A percentile compares a stretch with the other conserved stretches of the same genome.
These are phyloP conservation scores for Oryza punctata DNA, from an alignment of 176 grass and related monocot species.

Conservation along the genomic window DNA sequence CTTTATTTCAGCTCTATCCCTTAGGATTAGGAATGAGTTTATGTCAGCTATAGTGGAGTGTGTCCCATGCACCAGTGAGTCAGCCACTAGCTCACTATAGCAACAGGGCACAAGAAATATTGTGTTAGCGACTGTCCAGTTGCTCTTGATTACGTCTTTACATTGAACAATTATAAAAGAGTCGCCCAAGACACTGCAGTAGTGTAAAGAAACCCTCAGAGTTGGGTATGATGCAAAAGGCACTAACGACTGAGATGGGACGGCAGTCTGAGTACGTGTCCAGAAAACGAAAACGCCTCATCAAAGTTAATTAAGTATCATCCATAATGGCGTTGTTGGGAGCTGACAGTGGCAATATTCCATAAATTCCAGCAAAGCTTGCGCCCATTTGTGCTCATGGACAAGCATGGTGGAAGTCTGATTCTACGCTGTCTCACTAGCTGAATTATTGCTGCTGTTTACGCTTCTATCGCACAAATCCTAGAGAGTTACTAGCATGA, in stretches of 20 bases:
- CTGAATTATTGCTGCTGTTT: neutral
- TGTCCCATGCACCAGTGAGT: neutral
- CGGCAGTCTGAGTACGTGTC: constrained; percentile 6
- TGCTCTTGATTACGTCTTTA: constrained; percentile 1
- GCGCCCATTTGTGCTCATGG: neutral
- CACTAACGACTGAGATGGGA: constrained; percentile 10
- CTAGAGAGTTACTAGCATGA: neutral
- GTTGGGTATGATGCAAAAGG: constrained; percentile 23
- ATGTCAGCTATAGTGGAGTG: neutral
- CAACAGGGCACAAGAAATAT: neutral
- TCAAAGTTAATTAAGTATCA: constrained; percentile 11
- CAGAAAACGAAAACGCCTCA: neutral
- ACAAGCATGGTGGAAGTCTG: neutral
- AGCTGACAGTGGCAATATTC: neutral
- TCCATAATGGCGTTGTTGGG: constrained; percentile 25
- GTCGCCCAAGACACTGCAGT: neutral
- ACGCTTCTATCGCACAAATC: neutral
- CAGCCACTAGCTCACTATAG: neutral
- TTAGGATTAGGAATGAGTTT: neutral
- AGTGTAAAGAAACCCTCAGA: neutral
- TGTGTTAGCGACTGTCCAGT: constrained; percentile 3
- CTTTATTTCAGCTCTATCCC: neutral
- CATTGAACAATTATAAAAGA: neutral
- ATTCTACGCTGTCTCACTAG: neutral
- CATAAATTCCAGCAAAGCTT: no score